phyloP scores from a whole-genome alignment of 306 rosid species.

The Quercus suber region DNA sequence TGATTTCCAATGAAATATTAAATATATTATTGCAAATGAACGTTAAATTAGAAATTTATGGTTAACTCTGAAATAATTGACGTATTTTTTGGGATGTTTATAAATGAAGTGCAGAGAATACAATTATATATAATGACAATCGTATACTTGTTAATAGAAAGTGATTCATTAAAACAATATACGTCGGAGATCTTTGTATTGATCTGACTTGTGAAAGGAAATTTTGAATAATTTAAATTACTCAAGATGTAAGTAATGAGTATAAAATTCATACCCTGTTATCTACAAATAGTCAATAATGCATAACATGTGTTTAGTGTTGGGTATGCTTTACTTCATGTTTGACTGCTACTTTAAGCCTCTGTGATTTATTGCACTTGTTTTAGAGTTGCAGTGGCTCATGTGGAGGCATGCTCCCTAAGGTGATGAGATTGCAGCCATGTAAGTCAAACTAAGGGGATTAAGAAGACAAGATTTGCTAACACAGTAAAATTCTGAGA shows the following conservation, averaged over 20 bases:
- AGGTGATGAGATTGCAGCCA: no score
- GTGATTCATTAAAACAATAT: background rate
- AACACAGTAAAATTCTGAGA: no score
- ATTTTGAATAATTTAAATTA: background rate
- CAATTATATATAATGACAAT: background rate
- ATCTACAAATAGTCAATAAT: background rate
- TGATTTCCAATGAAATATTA: constrained; percentile 1
- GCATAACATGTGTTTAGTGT: background rate
- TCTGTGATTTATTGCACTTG: background rate
- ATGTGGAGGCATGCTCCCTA: background rate
- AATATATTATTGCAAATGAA: constrained; percentile 6
- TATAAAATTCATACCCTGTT: background rate
- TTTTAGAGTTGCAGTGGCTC: background rate
- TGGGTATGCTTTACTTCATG: background rate
- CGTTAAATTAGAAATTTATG: constrained; percentile 2
- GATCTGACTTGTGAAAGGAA: background rate
- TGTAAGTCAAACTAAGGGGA: no score
- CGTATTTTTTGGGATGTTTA: background rate
- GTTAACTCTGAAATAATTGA: background rate
- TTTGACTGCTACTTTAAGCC: background rate
- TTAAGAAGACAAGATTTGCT: no score
- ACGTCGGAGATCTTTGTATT: background rate
- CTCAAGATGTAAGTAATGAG: background rate
- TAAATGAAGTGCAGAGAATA: background rate
- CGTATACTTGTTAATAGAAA: background rate